Base-by-base conservation (phyloP, 108 stramenopile species). In the Pseudonitzschia delicatissima region DNA sequence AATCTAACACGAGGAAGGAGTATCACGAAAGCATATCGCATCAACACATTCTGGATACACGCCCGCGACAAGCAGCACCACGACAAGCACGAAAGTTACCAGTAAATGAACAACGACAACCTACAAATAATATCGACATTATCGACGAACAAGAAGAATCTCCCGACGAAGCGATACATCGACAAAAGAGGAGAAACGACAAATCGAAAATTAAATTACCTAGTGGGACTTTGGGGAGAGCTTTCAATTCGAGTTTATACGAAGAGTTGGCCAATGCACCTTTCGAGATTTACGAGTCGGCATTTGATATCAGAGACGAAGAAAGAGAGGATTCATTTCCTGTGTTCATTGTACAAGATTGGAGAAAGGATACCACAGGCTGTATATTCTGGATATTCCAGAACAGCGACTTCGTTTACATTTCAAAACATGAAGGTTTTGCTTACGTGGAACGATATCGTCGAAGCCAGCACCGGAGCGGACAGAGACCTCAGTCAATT, bases 321-420 rank as follows among this genome's bases (percentile, higher is more conserved):
- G 73, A 65, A 28, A 55, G 57, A 13, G 74, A 76, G 20, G 34
- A 29, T 17, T 76, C 74, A 15, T 68, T 76, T 27, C 74, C 74
- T 21, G 74, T 76, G 29, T 76, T 76, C 57, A 51, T 60, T 25
- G 27, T 76, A 3, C 74, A 67, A 1, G 67, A 69, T 61, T 76
- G 74, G 74, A 9, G n/a, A 31, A n/a, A 45, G 23, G 57, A 76
- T 17, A 37, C 42, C 5, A 67, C 63, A 17, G 68, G 67, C 4
- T n/a, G 57, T 76, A 11, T 76, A 64, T 40, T 45, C 74, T 20
- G 66, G 55, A 9, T 69, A 64, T 37, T 67, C 66, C 4, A 68
- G 61, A 21, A 45, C 32, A 21, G 67, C 68, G 11, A 45, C 57
- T 2, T 61, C 74, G 20, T 27, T 76, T 25, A 58, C 68, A 12